Percentiles rank a stretch among this genome's conserved stretches.
Conservation (phyloP, 2,329 filamentous ascomycete species). For the Grosmannia penicillata region DNA sequence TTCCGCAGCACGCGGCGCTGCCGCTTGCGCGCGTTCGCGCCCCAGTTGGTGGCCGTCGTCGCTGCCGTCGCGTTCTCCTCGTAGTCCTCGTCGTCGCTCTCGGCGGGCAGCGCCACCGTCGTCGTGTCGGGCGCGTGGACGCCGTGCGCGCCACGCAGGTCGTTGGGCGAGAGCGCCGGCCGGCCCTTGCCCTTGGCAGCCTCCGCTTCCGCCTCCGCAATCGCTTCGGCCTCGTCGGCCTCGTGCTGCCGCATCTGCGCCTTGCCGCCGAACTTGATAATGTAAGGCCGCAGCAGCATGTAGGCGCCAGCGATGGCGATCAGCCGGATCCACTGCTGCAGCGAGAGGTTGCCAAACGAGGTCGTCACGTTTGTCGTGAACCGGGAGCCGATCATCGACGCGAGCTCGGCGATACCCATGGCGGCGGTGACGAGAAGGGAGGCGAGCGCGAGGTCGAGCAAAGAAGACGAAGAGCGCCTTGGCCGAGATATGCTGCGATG, state of each 20-base stretch:
- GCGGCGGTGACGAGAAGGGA: background rate
- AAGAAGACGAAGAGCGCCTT: background rate
- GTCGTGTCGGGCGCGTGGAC: constrained; percentile 23
- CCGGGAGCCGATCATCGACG: constrained; percentile 16
- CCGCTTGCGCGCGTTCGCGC: constrained; percentile 53
- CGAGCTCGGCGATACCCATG: constrained; percentile 16
- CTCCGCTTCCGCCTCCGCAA: constrained; percentile 23
- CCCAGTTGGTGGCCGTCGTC: constrained; percentile 42
- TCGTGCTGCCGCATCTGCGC: constrained; percentile 50
- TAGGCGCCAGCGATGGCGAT: constrained; percentile 60
- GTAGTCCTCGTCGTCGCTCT: constrained; percentile 26
- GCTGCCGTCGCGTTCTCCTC: constrained; percentile 29
- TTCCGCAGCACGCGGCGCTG: constrained; percentile 54
- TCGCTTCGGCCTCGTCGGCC: constrained; percentile 37
- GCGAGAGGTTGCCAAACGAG: constrained; percentile 34
- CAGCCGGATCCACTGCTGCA: constrained; percentile 50
- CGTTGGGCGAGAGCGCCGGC: constrained; percentile 41
- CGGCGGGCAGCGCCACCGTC: constrained; percentile 35
- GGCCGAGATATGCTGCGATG: no score
- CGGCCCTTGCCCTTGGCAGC: constrained; percentile 25
- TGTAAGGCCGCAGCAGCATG: constrained; percentile 56
- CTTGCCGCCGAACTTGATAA: constrained; percentile 52
- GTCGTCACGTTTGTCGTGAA: constrained; percentile 32
- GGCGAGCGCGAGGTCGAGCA: background rate
- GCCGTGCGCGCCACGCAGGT: constrained; percentile 27